Evolutionary conservation across 495 filamentous ascomycete species (phyloP).

Genomic region (Friedmanniomyces simplex): DNA sequence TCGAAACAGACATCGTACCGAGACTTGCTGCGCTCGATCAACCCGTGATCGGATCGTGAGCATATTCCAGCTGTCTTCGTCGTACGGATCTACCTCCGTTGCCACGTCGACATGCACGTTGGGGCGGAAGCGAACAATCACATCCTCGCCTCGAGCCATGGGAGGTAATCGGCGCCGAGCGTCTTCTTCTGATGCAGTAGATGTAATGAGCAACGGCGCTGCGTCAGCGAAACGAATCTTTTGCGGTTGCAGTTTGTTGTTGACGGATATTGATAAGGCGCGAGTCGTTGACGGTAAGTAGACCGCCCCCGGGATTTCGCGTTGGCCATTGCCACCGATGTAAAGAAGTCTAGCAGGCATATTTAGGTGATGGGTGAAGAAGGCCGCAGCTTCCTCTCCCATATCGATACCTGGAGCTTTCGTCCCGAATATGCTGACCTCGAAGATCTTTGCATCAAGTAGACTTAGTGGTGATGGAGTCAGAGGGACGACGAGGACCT

Average conservation of each 20-base stretch:
- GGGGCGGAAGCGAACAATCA: conserved; percentile 20
- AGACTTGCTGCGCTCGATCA: conserved; percentile 11
- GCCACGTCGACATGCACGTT: conserved; percentile 22
- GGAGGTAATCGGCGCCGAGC: conserved; percentile 11
- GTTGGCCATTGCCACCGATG: conserved; percentile 19
- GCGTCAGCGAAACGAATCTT: conserved; percentile 20
- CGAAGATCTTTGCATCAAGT: not conserved
- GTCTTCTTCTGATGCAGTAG: conserved; percentile 20
- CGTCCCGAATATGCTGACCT: conserved; percentile 20
- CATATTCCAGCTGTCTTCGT: conserved; percentile 19
- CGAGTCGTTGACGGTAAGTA: conserved; percentile 9
- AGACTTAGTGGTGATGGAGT: conserved; percentile 16
- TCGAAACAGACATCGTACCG: conserved; percentile 15
- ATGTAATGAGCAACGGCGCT: conserved; percentile 19
- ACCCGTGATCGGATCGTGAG: conserved; percentile 11
- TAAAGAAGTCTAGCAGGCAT: conserved; percentile 11
- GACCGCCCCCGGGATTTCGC: conserved; percentile 18
- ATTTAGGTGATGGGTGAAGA: conserved; percentile 17
- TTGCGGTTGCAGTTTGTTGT: conserved; percentile 19
- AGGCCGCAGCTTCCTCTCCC: conserved; percentile 11
- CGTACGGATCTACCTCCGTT: conserved; percentile 11
- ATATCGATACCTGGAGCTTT: conserved; percentile 20
- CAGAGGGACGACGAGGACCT: conserved; percentile 8
- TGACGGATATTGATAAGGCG: conserved; percentile 15
- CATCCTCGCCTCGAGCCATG: conserved; percentile 8